These are phyloP conservation scores for Dryas integrifolia DNA, from an alignment of 331 rosid species.

Conservation along the genomic window DNA sequence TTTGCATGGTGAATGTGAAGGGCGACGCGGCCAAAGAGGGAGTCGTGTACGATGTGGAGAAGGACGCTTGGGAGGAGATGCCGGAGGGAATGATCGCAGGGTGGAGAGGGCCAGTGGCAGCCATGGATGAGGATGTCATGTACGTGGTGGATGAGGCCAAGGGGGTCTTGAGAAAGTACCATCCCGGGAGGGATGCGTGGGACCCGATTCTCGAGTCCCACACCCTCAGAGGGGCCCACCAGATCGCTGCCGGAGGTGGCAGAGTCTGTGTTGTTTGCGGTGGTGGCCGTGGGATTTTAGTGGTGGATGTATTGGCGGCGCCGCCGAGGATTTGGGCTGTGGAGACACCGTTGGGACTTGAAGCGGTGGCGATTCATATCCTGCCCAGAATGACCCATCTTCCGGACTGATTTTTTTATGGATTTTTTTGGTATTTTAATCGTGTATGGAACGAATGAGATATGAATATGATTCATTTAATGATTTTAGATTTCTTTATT, in stretches of 20 bases:
- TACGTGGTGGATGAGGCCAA: conserved; percentile 60
- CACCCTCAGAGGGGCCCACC: conserved; percentile 54
- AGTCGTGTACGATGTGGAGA: conserved; percentile 45
- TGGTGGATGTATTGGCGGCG: conserved; percentile 46
- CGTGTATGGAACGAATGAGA: too few relatives aligned
- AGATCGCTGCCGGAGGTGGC: conserved; percentile 52
- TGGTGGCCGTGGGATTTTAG: conserved; percentile 35
- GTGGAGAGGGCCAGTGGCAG: conserved; percentile 85
- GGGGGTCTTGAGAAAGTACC: conserved; percentile 48
- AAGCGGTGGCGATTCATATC: conserved; percentile 61
- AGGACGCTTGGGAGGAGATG: conserved; percentile 68
- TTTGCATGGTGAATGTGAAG: conserved; percentile 77
- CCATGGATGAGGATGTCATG: conserved; percentile 75
- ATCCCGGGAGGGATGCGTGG: conserved; percentile 50
- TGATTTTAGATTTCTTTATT: too few relatives aligned
- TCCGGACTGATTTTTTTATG: not conserved
- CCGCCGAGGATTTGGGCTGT: conserved; percentile 39
- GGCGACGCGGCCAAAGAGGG: conserved; percentile 48
- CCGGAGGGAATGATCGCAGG: conserved; percentile 72
- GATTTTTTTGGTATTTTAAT: not conserved
- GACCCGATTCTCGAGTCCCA: conserved; percentile 37
- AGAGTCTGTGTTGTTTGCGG: conserved; percentile 50
- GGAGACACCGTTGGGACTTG: conserved; percentile 49
- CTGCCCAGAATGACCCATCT: conserved; percentile 51
- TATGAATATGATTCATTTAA: too few relatives aligned